Base-by-base conservation (phyloP, 2,329 filamentous ascomycete genomes). In the Microdochium paspali region DNA sequence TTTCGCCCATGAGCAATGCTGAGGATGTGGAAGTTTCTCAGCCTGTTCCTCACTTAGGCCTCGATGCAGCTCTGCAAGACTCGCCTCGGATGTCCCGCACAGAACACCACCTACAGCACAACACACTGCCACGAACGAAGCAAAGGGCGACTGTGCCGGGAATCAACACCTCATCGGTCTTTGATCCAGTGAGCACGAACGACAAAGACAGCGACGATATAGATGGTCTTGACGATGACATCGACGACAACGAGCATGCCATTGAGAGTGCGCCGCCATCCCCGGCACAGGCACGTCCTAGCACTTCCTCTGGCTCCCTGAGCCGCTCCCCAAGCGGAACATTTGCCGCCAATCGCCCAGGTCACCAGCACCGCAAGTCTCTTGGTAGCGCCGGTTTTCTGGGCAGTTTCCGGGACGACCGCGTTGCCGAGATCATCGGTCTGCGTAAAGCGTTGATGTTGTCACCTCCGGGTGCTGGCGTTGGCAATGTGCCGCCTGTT, bases 311-410 rank as follows among this genome's bases (percentile, higher is more conserved):
- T 9, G 35, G 35, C 35, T 20, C 18, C 9, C 35, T 40, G 15
- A 23, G 20, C 26, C 40, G 32, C 28, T 35, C 46, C 13, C 13
- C 28, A 12, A 43, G 46, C 18, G 26, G 25, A 13, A 24, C 24
- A 6, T 6, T 30, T 32, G n/a, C 40, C 24, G 43, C 26, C 13
- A 20, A 21, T 21, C 35, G 35, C 15, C 35, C 35, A 18, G 13
- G 13, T n/a, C 50, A 50, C 15, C 26, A 51, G 12, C 52, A 53
- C 13, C 56, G 55, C 48, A 53, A 51, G 28, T 62, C 59, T 0
- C 59, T 63, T 45, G 58, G 61, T 48, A 61, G 59, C 50, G 59
- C 60, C 2, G 60, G 58, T 20, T 51, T 61, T 21, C 54, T 64
- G 9, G 59, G 61, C 44, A 26, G 42, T 24, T 57, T 64, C 47